Evolutionary conservation across 164 flowering plant species (phyloP).

Genomic region (Magnolia sinica): DNA sequence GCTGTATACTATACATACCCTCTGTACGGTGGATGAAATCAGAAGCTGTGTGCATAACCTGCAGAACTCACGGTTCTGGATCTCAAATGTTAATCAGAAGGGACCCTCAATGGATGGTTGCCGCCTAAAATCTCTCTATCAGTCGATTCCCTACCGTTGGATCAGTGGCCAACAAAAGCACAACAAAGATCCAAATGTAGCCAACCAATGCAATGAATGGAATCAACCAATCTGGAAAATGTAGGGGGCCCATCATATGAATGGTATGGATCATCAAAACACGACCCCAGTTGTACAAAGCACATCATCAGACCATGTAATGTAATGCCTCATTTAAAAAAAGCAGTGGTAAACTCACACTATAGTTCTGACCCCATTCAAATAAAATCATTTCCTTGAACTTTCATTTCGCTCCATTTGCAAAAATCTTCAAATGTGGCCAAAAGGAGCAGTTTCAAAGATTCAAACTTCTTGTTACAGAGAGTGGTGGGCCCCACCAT

Average conservation of each 20-base stretch:
- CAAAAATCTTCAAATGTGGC: slow-evolving; percentile 24
- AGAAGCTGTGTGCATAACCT: no score
- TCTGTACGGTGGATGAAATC: no score
- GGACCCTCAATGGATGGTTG: no score
- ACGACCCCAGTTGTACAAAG: not conserved
- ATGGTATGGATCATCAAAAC: not conserved
- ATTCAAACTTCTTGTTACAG: slow-evolving; percentile 27
- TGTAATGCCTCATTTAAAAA: not conserved
- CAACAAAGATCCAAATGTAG: no score
- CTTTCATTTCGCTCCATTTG: slow-evolving; percentile 20
- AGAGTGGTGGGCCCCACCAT: slow-evolving; percentile 1
- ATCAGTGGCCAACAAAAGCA: no score
- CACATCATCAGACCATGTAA: not conserved
- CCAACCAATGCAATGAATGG: no score
- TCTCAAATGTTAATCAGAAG: no score
- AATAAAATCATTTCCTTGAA: slow-evolving; percentile 5
- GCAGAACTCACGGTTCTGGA: no score
- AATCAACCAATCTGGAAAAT: not conserved
- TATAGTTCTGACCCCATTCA: not conserved
- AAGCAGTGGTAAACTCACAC: not conserved
- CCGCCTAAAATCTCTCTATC: no score
- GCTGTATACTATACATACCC: no score
- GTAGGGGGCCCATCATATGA: not conserved
- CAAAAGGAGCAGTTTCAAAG: slow-evolving; percentile 19
- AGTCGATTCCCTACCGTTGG: no score